Base-by-base conservation (phyloP, 371 early-diverging fungal species). In the Mortierella sp. region DNA sequence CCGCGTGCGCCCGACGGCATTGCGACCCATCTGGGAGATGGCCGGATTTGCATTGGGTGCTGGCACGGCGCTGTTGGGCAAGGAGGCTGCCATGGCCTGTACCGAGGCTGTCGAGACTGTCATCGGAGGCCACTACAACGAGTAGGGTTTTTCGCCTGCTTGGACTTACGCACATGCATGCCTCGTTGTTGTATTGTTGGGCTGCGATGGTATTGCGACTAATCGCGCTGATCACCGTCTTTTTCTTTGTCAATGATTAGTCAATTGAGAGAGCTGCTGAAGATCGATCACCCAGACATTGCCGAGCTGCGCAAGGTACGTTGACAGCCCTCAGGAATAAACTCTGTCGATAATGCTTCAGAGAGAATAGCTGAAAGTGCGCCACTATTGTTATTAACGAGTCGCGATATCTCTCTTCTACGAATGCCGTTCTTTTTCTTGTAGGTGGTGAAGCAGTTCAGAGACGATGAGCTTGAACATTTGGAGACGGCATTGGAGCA, bases 31-130 rank as follows among this genome's bases (percentile, higher is more conserved):
- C 11, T 98, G 98, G 95, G 95, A 96, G 72, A 90, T 92, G 5
- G 96, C 96, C 7, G 99, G 99, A 3, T 98, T 94, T 78, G 91
- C 94, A 0, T 90, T 98, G 8, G 99, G 99, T 27, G 95, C 92
- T 35, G 94, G 93, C 5, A 97, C 99, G 0, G 99, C 98, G 7
- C 71, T 97, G 75, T 80, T 99, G 84, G 99, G 99, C 21, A 95
- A 96, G 80, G 96, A 97, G 76, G 97, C 98, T 7, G 98, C 98
- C 38, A 99, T 99, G 99, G 97, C 98, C 4, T 98, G 98, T 88
- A 99, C 99, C 0, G 99, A 99, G 83, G 99, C 99, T 1, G 99
- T 98, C 24, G 99, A 99, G 88, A 97, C 98, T 0, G 96, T 96
- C 24, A 98, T 99, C 88, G 99, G 99, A n/a, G 89, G 94, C 58